Evolutionary conservation across 2,329 filamentous ascomycete species (phyloP), one percentile per base, ranked within the genome.

Genomic region (Tolypocladium ovalisporum): DNA sequence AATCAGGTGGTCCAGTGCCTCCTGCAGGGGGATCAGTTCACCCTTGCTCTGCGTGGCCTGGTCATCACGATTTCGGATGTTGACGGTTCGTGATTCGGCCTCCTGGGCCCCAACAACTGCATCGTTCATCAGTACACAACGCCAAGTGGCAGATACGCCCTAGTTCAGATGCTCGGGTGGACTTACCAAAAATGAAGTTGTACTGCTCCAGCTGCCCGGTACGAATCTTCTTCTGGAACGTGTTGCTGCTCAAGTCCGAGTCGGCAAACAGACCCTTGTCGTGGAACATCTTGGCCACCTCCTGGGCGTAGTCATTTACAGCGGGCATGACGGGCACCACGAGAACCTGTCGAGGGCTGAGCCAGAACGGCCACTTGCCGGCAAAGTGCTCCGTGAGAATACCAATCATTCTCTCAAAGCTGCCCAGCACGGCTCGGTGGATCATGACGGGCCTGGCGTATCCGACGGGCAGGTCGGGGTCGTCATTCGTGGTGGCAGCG

Each of bases 291-390:
- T 74, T 71, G 66, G 88, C 84, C 8, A 93, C 84, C 71, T 93
- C 88, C 68, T 85, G 78, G 61, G 88, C 88, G 70, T 94, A 91
- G 67, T 86, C 84, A 66, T 86, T 85, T 73, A 88, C 88, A 60
- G 90, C 88, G 10, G 89, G 89, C 60, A 92, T 85, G 62, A 94
- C 82, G 32, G 73, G 73, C 29, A 75, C 72, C 47, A 75, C 71
- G 56, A 76, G 79, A 62, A 94, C 83, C 73, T 94, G 89, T 55
- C 89, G 82, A n/a, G 89, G 89, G 64, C 85, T 89, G 61, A 94
- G 76, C 89, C 89, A 94, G 79, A 93, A 90, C 1, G 89, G 89
- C 89, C 89, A 94, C 76, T 91, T 91, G 65, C 89, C 89, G 56
- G 81, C 89, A 69, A 90, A 93, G 73, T 93, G 89, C 78, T 94